Evolutionary conservation across 108 stramenopile genomes (phyloP), one percentile per base, ranked within the genome.

Genomic region (Aurantiochytrium sp.): DNA sequence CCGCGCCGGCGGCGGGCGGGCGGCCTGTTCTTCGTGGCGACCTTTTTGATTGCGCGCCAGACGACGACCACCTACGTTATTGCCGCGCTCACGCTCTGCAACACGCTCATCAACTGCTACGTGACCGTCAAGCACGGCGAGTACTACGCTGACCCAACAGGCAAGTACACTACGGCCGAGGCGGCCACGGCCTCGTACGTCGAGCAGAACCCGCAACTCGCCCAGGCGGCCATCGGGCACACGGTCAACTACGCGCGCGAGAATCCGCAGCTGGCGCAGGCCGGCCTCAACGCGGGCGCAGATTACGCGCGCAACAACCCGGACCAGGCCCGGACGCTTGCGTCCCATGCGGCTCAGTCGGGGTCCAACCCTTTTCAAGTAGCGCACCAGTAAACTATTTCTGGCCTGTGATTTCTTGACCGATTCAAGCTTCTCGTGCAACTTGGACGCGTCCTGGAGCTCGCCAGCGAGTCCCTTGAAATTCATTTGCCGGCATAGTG

Each of bases 111-210:
- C 27, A 81, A 81, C 73, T 41, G 42, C 39, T 81, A 48, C 45
- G 73, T 81, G n/a, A 81, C 45, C 19, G 39, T 41, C 2, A 81
- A 81, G 73, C 73, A 81, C 45, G 73, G 73, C 42, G 73, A 81
- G 45, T 81, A 81, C 73, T 81, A 81, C 73, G 39, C 73, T 17
- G 73, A 81, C 45, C 73, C 73, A 48, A 81, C 73, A 48, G 73
- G 73, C 73, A 81, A 81, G 73, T 81, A 81, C 73, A 81, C 42
- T 6, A 81, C 73, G 1, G 73, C 73, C 12, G 73, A 81, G 45
- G 73, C 21, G n/a, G 45, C 39, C 19, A 48, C 73, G n/a, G 73
- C 73, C 42, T 27, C 45, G 19, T 81, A 81, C 24, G 73, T 81
- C 1, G 24, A 48, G 45, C 21, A 81, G 24, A 81, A 81, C 73